Conservation (phyloP, 2,329 filamentous ascomycete genomes). For the Fusarium sp. region DNA sequence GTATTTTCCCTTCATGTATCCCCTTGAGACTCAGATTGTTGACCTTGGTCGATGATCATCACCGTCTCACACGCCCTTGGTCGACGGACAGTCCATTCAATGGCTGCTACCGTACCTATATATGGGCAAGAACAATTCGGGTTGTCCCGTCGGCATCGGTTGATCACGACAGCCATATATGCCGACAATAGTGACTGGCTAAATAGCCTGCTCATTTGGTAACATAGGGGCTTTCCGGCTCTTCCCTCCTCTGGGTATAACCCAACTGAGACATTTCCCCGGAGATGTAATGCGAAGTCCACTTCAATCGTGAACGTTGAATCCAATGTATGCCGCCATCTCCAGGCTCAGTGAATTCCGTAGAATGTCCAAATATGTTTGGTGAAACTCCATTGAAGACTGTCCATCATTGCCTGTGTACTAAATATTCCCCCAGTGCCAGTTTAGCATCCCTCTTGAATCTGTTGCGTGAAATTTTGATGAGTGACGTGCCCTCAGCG, state of each 20-base stretch:
- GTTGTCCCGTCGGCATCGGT: background rate
- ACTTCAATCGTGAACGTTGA: background rate
- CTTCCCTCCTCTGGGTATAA: background rate
- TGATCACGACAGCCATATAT: background rate
- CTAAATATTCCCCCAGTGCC: background rate
- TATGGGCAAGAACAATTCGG: background rate
- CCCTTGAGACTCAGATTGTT: slow-evolving; percentile 16
- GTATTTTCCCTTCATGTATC: background rate
- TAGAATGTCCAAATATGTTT: background rate
- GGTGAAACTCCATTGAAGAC: background rate
- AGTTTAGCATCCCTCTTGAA: background rate
- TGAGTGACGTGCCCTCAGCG: background rate
- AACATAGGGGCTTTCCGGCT: background rate
- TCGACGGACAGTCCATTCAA: background rate
- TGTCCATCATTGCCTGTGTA: slow-evolving; percentile 10
- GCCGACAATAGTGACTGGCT: background rate
- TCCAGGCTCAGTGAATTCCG: slow-evolving; percentile 5
- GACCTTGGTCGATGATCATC: slow-evolving; percentile 17
- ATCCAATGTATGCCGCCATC: background rate
- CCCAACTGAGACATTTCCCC: background rate
- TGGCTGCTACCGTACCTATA: background rate
- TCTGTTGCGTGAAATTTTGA: background rate
- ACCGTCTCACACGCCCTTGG: background rate
- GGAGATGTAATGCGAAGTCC: background rate
- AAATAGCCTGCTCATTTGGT: background rate